A percentile compares a stretch with the other conserved stretches of the same genome.
Conservation (phyloP, 257 asterid genomes). For the Plectranthus barbatus region DNA sequence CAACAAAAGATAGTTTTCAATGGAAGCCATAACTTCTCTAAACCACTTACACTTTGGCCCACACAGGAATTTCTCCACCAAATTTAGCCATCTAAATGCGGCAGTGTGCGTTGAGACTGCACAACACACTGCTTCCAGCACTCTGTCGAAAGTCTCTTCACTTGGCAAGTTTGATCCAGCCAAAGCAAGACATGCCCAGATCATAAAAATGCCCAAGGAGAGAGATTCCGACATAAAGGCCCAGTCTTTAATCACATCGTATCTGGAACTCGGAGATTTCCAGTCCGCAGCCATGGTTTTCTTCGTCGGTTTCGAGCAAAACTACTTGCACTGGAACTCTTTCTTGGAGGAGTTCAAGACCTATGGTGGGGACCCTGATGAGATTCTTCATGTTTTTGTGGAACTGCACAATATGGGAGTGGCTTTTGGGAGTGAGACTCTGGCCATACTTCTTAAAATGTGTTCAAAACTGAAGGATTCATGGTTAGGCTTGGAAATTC, state of each 20-base stretch:
- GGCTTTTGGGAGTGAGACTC: conserved; percentile 28
- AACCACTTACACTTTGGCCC: conserved; percentile 28
- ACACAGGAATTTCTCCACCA: conserved; percentile 8
- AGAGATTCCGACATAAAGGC: conserved; percentile 23
- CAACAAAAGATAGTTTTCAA: background rate
- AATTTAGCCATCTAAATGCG: conserved; percentile 19
- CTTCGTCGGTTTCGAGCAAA: conserved; percentile 34
- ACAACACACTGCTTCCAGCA: conserved; percentile 12
- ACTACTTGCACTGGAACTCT: conserved; percentile 35
- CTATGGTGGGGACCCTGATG: conserved; percentile 39
- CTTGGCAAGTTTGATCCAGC: conserved; percentile 13
- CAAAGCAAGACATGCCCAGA: conserved; percentile 54
- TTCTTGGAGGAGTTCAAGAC: conserved; percentile 38
- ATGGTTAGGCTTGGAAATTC: conserved; percentile 46
- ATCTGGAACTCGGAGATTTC: conserved; percentile 42
- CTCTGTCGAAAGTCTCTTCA: conserved; percentile 9
- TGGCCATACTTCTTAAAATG: conserved; percentile 36
- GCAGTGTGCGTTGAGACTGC: conserved; percentile 25
- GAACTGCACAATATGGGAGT: conserved; percentile 37
- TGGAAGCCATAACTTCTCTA: conserved; percentile 35
- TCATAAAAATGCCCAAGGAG: conserved; percentile 31
- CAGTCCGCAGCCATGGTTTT: conserved; percentile 41
- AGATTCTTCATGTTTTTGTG: conserved; percentile 45
- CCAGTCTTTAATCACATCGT: conserved; percentile 36
- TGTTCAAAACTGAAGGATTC: conserved; percentile 30